A percentile compares a stretch with the other conserved stretches of the same genome.
These are phyloP conservation scores for Lentinus polychrous DNA, from an alignment of 1,284 basidiomycete species.

Conservation along the genomic window DNA sequence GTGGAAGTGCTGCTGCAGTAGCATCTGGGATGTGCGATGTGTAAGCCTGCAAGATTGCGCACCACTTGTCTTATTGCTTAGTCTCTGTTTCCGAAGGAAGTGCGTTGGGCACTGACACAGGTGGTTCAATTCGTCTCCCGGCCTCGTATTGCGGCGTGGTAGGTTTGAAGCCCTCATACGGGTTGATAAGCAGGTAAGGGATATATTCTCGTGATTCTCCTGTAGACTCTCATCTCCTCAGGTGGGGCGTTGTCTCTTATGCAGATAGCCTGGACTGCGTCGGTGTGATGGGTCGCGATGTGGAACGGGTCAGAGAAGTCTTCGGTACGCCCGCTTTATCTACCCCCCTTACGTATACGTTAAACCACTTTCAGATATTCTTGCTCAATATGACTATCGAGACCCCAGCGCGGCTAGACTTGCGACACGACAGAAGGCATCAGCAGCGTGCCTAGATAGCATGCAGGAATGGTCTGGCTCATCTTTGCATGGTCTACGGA, in stretches of 20 bases:
- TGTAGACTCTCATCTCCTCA: conserved; percentile 21
- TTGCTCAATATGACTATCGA: conserved; percentile 60
- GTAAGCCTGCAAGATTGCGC: conserved; percentile 38
- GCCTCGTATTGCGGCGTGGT: conserved; percentile 92
- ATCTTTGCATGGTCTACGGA: conserved; percentile 38
- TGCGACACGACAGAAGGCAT: conserved; percentile 32
- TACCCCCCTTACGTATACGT: conserved; percentile 2
- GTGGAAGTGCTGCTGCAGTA: conserved; percentile 79
- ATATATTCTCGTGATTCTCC: not conserved
- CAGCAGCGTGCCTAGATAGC: conserved; percentile 11
- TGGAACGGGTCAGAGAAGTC: conserved; percentile 43
- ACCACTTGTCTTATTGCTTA: conserved; percentile 4
- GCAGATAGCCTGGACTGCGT: conserved; percentile 95
- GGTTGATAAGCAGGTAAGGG: conserved; percentile 76
- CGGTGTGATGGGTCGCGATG: conserved; percentile 66
- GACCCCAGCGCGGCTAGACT: conserved; percentile 74
- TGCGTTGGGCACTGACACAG: conserved; percentile 91
- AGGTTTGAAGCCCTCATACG: conserved; percentile 94
- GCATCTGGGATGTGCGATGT: conserved; percentile 72
- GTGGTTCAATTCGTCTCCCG: conserved; percentile 89
- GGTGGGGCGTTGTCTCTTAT: conserved; percentile 89
- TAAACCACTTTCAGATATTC: conserved; percentile 38
- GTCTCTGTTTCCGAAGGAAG: conserved; percentile 32
- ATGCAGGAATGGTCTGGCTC: conserved; percentile 6
- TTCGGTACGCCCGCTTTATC: conserved; percentile 46